Evolutionary conservation across 2,329 filamentous ascomycete species (phyloP), one percentile per base, ranked within the genome.

Genomic region (Reticulascus tulasneorum): DNA sequence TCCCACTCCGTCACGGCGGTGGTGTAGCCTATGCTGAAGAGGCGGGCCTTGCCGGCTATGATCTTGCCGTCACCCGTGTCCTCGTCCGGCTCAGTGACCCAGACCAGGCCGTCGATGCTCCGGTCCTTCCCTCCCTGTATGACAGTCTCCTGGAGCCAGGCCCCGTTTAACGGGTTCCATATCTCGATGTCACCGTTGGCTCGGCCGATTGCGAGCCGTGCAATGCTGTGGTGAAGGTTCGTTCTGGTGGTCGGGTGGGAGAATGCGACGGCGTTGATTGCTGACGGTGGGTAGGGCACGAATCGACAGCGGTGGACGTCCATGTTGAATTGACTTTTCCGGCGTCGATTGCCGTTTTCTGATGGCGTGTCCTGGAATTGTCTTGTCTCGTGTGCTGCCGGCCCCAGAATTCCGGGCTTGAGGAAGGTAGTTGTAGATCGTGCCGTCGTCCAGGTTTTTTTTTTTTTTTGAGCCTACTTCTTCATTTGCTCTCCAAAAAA

Each of bases 251-350:
- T 68, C 15, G 84, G 72, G 58, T 95, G 86, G 6, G 93, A 95
- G 62, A 98, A 97, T 48, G 91, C 88, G 56, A 97, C 78, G 46
- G 88, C 84, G 65, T 95, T 97, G 64, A 98, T 96, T 39, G 89
- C 84, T 42, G 88, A 88, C 7, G 88, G 84, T 47, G 89, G 88
- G 64, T 86, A 97, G 25, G 86, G 86, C 50, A 98, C 85, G 66
- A 98, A 98, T 57, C 93, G 87, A 58, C 90, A 94, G 54, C 93
- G 87, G 70, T 98, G 93, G 58, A 98, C 84, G 66, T 97, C 91
- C 91, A 97, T 96, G 22, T 10, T 33, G 18, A 9, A 32, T n/a
- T 29, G 17, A 29, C 11, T 9, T 23, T 27, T 23, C 22, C 29
- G 27, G 15, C 20, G 23, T 42, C 38, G 29, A 38, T 35, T 37